Conservation (phyloP, 352 stramenopile species). For the Thalassiosira hispida region DNA sequence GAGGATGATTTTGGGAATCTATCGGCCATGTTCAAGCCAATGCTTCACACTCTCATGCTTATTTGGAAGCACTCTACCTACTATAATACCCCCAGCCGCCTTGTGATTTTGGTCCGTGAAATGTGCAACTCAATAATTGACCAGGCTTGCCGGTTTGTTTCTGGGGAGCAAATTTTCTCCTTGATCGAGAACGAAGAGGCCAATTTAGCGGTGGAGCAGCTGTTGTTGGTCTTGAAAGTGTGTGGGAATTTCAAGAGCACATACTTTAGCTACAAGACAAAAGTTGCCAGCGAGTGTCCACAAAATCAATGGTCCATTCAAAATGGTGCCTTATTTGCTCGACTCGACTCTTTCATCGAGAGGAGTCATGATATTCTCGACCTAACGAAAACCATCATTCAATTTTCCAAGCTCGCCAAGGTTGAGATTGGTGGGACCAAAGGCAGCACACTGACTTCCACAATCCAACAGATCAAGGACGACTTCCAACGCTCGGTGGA, state of each 20-base stretch:
- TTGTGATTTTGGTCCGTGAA: slow-evolving; percentile 97
- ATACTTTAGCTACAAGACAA: slow-evolving; percentile 99
- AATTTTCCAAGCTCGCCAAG: slow-evolving; percentile 97
- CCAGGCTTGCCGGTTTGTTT: slow-evolving; percentile 84
- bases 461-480: slow-evolving; percentile 93
- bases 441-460: slow-evolving; percentile 92
- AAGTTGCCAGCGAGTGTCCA: slow-evolving; percentile 94
- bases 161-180: slow-evolving; percentile 92
- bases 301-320: slow-evolving; percentile 98
- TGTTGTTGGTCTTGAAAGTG: slow-evolving; percentile 88
- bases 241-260: slow-evolving; percentile 96
- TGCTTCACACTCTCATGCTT: slow-evolving; percentile 97
- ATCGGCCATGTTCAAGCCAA: slow-evolving; percentile 95
- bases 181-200: slow-evolving; percentile 97
- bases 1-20: slow-evolving; percentile 93
- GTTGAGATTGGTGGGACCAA: slow-evolving; percentile 98
- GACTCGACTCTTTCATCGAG: slow-evolving; percentile 97
- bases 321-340: slow-evolving; percentile 96
- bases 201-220: slow-evolving; percentile 91
- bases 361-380: slow-evolving; percentile 97
- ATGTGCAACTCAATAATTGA: slow-evolving; percentile 98
- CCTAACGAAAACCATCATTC: slow-evolving; percentile 96
- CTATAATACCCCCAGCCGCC: slow-evolving; percentile 96
- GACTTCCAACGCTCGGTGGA: slow-evolving; percentile 95
- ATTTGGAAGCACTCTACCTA: slow-evolving; percentile 99